Evolutionary conservation across 345 rosid genomes (phyloP).

Genomic region (Chamaenerion angustifolium): DNA sequence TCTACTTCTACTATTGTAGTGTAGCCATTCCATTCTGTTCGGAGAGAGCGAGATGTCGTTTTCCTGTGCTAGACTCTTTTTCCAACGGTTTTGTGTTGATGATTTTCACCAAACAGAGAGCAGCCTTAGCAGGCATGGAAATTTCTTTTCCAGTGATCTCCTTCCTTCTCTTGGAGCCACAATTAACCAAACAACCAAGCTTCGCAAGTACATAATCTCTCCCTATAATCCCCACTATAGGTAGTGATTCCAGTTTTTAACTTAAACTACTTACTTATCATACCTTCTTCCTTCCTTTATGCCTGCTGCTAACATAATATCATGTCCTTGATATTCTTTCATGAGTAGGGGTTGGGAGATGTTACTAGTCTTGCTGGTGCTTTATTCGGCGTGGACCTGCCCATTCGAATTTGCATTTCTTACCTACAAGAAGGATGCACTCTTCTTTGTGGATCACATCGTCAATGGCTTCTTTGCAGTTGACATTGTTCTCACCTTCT

Average conservation of each 20-base stretch:
- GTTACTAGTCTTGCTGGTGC: conserved; percentile 71
- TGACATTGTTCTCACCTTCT: conserved; percentile 85
- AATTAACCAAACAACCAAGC: conserved; percentile 72
- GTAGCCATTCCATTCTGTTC: neutral
- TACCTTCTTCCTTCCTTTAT: neutral
- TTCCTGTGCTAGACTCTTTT: conserved; percentile 45
- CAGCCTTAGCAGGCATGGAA: conserved; percentile 18
- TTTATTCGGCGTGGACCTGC: conserved; percentile 92
- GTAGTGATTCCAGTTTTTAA: conserved; percentile 25
- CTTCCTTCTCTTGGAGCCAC: conserved; percentile 91
- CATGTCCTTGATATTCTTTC: conserved; percentile 13
- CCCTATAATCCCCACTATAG: conserved; percentile 66
- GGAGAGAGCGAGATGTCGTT: conserved; percentile 32
- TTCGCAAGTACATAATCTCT: conserved; percentile 60
- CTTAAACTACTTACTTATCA: too few species aligned
- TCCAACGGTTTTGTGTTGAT: conserved; percentile 63
- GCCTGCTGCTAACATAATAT: neutral
- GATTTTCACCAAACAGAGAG: conserved; percentile 30
- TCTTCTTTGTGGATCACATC: conserved; percentile 60
- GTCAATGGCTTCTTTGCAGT: conserved; percentile 81
- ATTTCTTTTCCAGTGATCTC: conserved; percentile 69
- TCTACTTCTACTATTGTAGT: neutral
- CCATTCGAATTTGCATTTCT: conserved; percentile 82
- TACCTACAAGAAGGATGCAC: conserved; percentile 46
- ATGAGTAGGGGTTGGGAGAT: conserved; percentile 83